Evolutionary conservation across 2,329 filamentous ascomycete species (phyloP).

Genomic region (Thelonectria blattea): DNA sequence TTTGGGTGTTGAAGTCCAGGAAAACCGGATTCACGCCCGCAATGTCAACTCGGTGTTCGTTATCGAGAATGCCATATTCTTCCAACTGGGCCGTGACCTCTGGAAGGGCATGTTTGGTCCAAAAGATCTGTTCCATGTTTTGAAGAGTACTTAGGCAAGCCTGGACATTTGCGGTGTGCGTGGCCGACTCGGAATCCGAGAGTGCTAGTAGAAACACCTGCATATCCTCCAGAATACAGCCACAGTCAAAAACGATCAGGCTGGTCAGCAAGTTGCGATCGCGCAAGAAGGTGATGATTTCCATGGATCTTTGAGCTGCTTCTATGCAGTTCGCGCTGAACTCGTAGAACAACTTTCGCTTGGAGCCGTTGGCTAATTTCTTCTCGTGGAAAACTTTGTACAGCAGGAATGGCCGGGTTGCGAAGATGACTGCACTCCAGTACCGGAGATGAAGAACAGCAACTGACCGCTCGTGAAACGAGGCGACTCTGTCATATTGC

Average conservation of each 20-base stretch:
- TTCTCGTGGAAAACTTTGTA: conserved; percentile 10
- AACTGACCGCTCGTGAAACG: conserved; percentile 15
- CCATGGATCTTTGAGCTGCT: conserved; percentile 14
- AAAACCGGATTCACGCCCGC: conserved; percentile 6
- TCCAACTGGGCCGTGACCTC: conserved; percentile 16
- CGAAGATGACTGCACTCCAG: conserved; percentile 20
- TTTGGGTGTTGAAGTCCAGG: conserved; percentile 10
- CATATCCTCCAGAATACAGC: conserved; percentile 16
- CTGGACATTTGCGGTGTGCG: conserved; percentile 3
- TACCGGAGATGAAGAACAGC: conserved; percentile 18
- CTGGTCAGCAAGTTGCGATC: conserved; percentile 1
- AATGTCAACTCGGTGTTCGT: conserved; percentile 1
- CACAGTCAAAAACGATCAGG: conserved; percentile 13
- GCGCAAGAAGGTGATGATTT: conserved; percentile 8
- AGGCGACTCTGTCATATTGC: not conserved
- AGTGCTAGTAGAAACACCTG: conserved; percentile 16
- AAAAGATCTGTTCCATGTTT: conserved; percentile 21
- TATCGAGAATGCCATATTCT: conserved; percentile 12
- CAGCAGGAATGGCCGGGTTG: conserved; percentile 12
- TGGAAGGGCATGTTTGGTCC: conserved; percentile 15
- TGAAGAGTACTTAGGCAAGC: conserved; percentile 11
- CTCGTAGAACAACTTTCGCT: conserved; percentile 12
- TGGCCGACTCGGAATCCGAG: not conserved
- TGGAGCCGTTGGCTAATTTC: not conserved
- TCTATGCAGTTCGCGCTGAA: conserved; percentile 6